phyloP scores from a whole-genome alignment of 2,329 filamentous ascomycete genomes.

The Magnaporthales sp. region DNA sequence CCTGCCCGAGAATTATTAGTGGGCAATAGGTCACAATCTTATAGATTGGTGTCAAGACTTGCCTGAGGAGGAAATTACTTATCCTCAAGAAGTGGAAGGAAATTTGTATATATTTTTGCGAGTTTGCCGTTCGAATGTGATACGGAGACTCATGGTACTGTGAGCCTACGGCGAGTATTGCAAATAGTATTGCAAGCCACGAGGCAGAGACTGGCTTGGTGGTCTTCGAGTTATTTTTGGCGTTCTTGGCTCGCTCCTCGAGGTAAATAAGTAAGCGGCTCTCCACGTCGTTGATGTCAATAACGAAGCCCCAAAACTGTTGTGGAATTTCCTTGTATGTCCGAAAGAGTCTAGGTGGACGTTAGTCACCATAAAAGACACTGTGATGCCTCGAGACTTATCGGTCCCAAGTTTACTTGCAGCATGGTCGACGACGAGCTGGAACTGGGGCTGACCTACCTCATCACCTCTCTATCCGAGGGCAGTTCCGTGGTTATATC shows the following conservation, averaged over 20 bases:
- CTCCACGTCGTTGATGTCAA: slow-evolving; percentile 58
- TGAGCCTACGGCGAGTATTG: slow-evolving; percentile 55
- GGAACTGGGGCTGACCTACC: slow-evolving; percentile 32
- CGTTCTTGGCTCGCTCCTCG: slow-evolving; percentile 52
- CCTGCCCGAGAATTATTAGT: slow-evolving; percentile 20
- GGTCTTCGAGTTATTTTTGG: slow-evolving; percentile 34
- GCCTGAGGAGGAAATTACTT: slow-evolving; percentile 55
- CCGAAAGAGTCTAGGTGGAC: slow-evolving; percentile 43
- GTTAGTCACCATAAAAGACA: neutral
- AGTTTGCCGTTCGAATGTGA: slow-evolving; percentile 48
- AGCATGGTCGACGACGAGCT: neutral
- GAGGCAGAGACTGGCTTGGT: slow-evolving; percentile 50
- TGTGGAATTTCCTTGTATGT: slow-evolving; percentile 61
- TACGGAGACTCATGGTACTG: slow-evolving; percentile 60
- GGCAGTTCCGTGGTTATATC: slow-evolving; percentile 55
- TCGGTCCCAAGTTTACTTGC: neutral
- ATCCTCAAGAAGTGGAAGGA: slow-evolving; percentile 57
- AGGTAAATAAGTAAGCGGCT: slow-evolving; percentile 56
- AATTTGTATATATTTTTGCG: slow-evolving; percentile 53
- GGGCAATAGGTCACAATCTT: neutral
- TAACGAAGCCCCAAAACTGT: slow-evolving; percentile 59
- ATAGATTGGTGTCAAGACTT: slow-evolving; percentile 7
- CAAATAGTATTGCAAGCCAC: slow-evolving; percentile 58
- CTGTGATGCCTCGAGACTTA: neutral
- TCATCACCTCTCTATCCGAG: slow-evolving; percentile 58